Base-by-base conservation (phyloP, 2,329 filamentous ascomycete species). In the Scorias spongiosa region DNA sequence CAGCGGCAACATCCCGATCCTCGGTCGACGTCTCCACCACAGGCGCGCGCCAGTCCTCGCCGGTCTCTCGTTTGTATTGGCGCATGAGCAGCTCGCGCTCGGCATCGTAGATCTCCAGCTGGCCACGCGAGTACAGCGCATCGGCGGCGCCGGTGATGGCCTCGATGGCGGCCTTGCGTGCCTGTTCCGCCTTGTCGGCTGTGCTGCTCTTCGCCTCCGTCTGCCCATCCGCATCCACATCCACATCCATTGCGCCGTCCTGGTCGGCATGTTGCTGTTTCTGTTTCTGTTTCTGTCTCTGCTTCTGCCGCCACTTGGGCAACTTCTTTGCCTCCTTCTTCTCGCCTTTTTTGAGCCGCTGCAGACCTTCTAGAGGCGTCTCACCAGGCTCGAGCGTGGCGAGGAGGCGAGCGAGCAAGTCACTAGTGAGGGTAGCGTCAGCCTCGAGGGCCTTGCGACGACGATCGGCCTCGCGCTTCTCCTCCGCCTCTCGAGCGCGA, bases 111-210 rank as follows among this genome's bases (percentile, higher is more conserved):
- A 96, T 80, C n/a, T 96, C 86, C 2, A 80, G 76, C 49, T 89
- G 78, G 15, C 88, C 88, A 44, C 89, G 73, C 28, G 80, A 81
- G 43, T 95, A 75, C 1, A 98, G 70, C 49, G 84, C 81, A 63
- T 95, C 88, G 3, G 91, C 88, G 9, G 89, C 86, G 39, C 84
- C 87, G 0, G 91, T 96, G 49, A 98, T 84, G 40, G 75, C 71
- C 55, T 89, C 74, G 44, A 98, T 87, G 1, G 78, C 75, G 48
- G 80, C 71, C 58, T 79, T 84, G 50, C 88, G 76, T 47, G 73
- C 72, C 12, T 60, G 65, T 56, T 91, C 85, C 34, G 78, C 79
- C 0, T 80, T 73, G 51, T 89, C 80, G 42, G 71, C 61, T 9
- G 66, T 55, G 43, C 68, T 69, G 17, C 44, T 47, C 32, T 43